These are phyloP conservation scores for Backusella liffmaniae DNA, from an alignment of 192 early-diverging fungal species.

Conservation along the genomic window DNA sequence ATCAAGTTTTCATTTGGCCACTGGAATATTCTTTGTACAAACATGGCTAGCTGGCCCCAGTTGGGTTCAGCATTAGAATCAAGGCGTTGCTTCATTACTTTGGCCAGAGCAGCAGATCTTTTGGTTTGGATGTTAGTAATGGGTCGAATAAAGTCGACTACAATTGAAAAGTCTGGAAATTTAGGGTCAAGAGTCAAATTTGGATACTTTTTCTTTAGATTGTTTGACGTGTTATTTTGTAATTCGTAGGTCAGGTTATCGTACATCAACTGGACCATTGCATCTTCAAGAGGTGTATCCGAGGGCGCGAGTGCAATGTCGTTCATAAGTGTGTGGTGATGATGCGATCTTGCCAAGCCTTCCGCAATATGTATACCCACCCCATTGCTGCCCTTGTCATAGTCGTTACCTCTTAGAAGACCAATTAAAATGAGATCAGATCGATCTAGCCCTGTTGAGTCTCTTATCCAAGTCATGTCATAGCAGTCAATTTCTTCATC, in stretches of 20 bases:
- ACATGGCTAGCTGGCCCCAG: not conserved
- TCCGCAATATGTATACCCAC: constrained; percentile 20
- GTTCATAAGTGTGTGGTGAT: constrained; percentile 16
- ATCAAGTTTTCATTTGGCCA: not conserved
- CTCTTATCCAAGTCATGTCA: constrained; percentile 10
- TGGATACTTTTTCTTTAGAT: not conserved
- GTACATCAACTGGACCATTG: not conserved
- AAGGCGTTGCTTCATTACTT: not conserved
- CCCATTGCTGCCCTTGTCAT: constrained; percentile 11
- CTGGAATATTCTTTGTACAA: not conserved
- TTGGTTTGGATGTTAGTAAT: not conserved
- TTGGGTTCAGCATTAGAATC: not conserved
- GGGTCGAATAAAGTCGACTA: constrained; percentile 1
- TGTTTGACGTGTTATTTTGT: not conserved
- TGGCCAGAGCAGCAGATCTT: not conserved
- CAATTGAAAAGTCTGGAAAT: not conserved
- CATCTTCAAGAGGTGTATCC: not conserved
- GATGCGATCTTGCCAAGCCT: constrained; percentile 12
- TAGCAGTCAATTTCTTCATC: not conserved
- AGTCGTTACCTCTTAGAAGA: constrained; percentile 23
- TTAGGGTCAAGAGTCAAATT: not conserved
- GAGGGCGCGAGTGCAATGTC: not conserved
- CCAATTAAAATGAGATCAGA: constrained; percentile 28
- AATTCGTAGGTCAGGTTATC: constrained; percentile 1
- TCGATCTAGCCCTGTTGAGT: constrained; percentile 13